Percentiles rank a stretch among this genome's conserved stretches.
These are phyloP conservation scores for Clonostachys byssicola DNA, from an alignment of 2,329 filamentous ascomycete genomes.

Conservation along the genomic window DNA sequence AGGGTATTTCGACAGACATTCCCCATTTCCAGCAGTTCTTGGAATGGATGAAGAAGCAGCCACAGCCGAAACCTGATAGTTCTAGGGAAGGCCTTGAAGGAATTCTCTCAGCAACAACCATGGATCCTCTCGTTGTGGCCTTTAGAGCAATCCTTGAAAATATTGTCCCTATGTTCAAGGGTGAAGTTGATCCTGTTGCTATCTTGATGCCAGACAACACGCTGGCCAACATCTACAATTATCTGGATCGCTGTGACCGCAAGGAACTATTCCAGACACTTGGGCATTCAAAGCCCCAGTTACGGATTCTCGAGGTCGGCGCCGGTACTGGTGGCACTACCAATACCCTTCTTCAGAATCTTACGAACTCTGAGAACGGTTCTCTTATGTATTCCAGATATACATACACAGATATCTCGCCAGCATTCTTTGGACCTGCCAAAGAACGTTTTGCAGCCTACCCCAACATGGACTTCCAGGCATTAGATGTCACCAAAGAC, in stretches of 20 bases:
- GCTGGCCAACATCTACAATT: neutral
- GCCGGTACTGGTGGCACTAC: constrained; percentile 1
- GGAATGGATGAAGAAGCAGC: no score
- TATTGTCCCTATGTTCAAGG: no score
- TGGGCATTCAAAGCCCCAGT: neutral
- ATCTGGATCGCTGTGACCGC: neutral
- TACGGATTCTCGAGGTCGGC: constrained; percentile 1
- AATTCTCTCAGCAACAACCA: no score
- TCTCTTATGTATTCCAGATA: constrained; percentile 15
- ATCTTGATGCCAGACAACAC: no score
- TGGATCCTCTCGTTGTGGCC: no score
- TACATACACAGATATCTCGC: constrained; percentile 21
- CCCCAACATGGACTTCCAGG: constrained; percentile 10
- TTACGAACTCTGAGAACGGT: neutral
- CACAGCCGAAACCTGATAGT: no score
- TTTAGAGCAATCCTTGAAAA: no score
- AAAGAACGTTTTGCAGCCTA: constrained; percentile 15
- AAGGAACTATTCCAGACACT: neutral
- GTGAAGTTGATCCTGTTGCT: no score
- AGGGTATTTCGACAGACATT: no score
- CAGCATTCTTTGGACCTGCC: constrained; percentile 17
- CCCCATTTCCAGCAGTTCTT: no score
- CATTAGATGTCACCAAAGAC: constrained; percentile 15
- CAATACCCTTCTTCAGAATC: neutral
- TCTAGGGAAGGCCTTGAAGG: no score